Conservation (phyloP, 2,329 filamentous ascomycete genomes). For the Calonectria pauciramosa region DNA sequence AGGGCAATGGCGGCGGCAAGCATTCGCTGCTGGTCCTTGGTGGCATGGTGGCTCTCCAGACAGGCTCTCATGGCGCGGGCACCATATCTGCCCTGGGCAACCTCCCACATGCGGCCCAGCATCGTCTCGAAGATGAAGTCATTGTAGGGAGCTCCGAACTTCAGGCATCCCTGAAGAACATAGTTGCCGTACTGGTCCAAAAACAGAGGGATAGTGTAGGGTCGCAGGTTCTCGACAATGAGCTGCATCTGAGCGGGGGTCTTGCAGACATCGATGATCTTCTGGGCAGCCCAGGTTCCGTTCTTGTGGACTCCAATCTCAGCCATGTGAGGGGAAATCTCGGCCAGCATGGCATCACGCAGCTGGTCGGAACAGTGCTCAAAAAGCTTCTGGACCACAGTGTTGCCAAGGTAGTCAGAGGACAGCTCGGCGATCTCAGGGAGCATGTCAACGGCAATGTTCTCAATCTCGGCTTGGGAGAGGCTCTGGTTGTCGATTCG, state of each 20-base stretch:
- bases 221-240: constrained; percentile 86
- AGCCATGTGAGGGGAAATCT: constrained; percentile 91
- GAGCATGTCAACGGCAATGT: constrained; percentile 92
- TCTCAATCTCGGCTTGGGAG: constrained; percentile 89
- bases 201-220: constrained; percentile 92
- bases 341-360: constrained; percentile 89
- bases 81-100: constrained; percentile 93
- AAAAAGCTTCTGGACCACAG: constrained; percentile 99
- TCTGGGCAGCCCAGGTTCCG: constrained; percentile 98
- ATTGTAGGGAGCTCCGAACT: constrained; percentile 90
- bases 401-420: constrained; percentile 97
- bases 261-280: constrained; percentile 97
- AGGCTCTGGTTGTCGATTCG: constrained; percentile 96
- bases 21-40: constrained; percentile 95
- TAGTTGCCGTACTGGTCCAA: constrained; percentile 99
- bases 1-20: constrained; percentile 95
- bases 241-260: constrained; percentile 84
- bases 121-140: constrained; percentile 99
- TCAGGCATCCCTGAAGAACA: constrained; percentile 94
- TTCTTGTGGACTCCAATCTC: constrained; percentile 99
- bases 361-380: constrained; percentile 93
- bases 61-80: constrained; percentile 97
- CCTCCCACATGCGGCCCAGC: constrained; percentile 93
- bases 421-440: constrained; percentile 95
- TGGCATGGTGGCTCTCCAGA: constrained; percentile 94